A percentile compares a stretch with the other conserved stretches of the same genome.
Conservation (phyloP, 257 asterid species). For the Schizonepeta tenuifolia region DNA sequence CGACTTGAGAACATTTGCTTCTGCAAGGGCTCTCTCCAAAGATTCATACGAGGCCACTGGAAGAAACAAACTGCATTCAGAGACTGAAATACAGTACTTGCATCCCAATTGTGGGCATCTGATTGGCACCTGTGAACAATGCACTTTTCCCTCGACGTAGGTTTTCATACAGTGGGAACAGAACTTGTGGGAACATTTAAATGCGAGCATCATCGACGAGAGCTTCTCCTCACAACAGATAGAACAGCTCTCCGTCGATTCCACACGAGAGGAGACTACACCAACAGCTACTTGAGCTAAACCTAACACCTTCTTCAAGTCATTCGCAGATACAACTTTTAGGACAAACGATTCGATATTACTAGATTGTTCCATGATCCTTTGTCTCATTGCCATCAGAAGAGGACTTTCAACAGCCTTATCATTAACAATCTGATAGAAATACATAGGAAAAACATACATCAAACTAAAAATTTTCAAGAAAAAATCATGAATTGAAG, state of each 20-base stretch:
- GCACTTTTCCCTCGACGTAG: slow-evolving; percentile 74
- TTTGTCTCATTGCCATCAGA: slow-evolving; percentile 64
- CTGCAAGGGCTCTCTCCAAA: slow-evolving; percentile 63
- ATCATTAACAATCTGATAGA: slow-evolving; percentile 57
- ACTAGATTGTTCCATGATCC: slow-evolving; percentile 67
- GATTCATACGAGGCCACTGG: slow-evolving; percentile 70
- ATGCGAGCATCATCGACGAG: slow-evolving; percentile 60
- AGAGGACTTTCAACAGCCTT: slow-evolving; percentile 71
- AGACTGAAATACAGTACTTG: slow-evolving; percentile 66
- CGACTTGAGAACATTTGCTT: slow-evolving; percentile 47
- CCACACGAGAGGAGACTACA: slow-evolving; percentile 55
- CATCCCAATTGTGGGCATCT: slow-evolving; percentile 81
- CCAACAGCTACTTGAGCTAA: slow-evolving; percentile 92
- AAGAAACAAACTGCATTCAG: slow-evolving; percentile 69
- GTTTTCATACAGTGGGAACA: slow-evolving; percentile 91
- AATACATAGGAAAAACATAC: slow-evolving; percentile 17
- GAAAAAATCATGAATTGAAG: no score
- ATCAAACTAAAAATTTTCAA: not conserved
- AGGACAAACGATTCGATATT: slow-evolving; percentile 63
- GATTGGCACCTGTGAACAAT: slow-evolving; percentile 61
- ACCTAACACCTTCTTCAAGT: slow-evolving; percentile 51
- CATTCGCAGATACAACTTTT: slow-evolving; percentile 46
- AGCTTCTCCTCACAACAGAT: slow-evolving; percentile 87
- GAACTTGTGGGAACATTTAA: slow-evolving; percentile 87
- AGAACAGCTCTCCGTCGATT: slow-evolving; percentile 61